Evolutionary conservation across 2,329 filamentous ascomycete species (phyloP).

Genomic region (Talaromyces amestolkiae): DNA sequence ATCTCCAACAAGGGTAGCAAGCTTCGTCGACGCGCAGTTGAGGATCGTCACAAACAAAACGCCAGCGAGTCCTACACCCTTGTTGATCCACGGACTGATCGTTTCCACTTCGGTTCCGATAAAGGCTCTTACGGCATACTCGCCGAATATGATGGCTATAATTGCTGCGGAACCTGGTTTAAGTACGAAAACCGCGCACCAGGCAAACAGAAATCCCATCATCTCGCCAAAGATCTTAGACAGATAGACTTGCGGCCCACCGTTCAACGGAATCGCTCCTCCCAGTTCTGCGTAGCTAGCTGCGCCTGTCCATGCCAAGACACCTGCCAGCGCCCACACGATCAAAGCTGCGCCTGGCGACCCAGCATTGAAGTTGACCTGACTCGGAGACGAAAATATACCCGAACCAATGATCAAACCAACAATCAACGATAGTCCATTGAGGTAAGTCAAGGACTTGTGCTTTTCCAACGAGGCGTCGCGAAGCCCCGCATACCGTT

Average conservation of each 20-base stretch:
- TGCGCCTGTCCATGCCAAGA: slow-evolving; percentile 93
- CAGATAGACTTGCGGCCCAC: slow-evolving; percentile 88
- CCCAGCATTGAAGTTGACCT: slow-evolving; percentile 87
- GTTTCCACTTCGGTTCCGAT: slow-evolving; percentile 82
- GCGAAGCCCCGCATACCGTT: slow-evolving; percentile 58
- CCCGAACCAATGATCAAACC: slow-evolving; percentile 94
- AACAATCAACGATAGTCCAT: slow-evolving; percentile 85
- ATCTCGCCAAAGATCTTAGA: slow-evolving; percentile 96
- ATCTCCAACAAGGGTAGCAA: slow-evolving; percentile 85
- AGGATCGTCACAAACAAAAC: slow-evolving; percentile 74
- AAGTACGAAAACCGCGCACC: slow-evolving; percentile 89
- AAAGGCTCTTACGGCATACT: slow-evolving; percentile 86
- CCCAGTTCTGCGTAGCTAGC: slow-evolving; percentile 94
- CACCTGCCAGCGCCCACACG: slow-evolving; percentile 88
- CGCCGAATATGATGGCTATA: slow-evolving; percentile 95
- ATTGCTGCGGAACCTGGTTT: slow-evolving; percentile 94
- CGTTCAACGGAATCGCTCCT: slow-evolving; percentile 92
- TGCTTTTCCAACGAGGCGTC: slow-evolving; percentile 86
- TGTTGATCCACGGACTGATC: slow-evolving; percentile 84
- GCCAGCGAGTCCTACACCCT: slow-evolving; percentile 76
- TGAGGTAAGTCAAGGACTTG: slow-evolving; percentile 92
- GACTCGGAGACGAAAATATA: slow-evolving; percentile 91
- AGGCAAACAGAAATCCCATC: slow-evolving; percentile 90
- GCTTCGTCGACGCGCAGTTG: slow-evolving; percentile 86
- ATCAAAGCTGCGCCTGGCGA: slow-evolving; percentile 86